These are phyloP conservation scores for Besnoitia besnoiti DNA, from an alignment of 169 alveolate species.

Conservation along the genomic window DNA sequence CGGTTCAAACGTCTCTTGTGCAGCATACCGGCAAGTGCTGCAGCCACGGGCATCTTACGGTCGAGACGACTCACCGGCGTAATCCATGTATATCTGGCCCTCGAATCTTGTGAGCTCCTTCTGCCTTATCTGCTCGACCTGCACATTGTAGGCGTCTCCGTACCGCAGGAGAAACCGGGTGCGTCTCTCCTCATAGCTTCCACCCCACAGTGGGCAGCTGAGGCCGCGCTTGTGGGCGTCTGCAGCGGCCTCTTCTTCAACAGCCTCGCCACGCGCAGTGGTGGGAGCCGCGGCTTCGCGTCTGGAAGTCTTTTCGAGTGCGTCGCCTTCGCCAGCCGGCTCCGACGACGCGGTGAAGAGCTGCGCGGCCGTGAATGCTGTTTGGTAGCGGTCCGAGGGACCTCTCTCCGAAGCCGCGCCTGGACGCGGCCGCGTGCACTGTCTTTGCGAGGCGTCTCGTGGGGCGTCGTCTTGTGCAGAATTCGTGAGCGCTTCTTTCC, in stretches of 20 bases:
- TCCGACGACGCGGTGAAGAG: neutral
- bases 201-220: slow-evolving; percentile 27
- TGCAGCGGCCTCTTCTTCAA: neutral
- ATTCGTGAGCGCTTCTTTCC: neutral
- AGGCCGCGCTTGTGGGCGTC: neutral
- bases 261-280: no score
- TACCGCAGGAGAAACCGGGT: neutral
- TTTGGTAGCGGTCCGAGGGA: neutral
- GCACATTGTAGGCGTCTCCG: slow-evolving; percentile 49
- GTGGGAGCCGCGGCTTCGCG: neutral
- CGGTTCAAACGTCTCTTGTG: no score
- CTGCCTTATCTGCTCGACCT: slow-evolving; percentile 55
- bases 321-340: neutral
- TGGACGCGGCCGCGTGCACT: neutral
- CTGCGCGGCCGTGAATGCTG: slow-evolving; percentile 17
- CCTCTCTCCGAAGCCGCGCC: neutral
- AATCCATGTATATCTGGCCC: slow-evolving; percentile 70
- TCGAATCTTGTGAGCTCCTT: slow-evolving; percentile 61
- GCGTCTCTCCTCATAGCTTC: slow-evolving; percentile 20
- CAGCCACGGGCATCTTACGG: no score
- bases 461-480: neutral
- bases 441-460: neutral
- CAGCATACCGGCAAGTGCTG: no score
- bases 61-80: slow-evolving; percentile 71
- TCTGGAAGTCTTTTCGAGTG: neutral